Conservation (phyloP, 2,329 filamentous ascomycete genomes). For the Colletotrichum liaoningense region DNA sequence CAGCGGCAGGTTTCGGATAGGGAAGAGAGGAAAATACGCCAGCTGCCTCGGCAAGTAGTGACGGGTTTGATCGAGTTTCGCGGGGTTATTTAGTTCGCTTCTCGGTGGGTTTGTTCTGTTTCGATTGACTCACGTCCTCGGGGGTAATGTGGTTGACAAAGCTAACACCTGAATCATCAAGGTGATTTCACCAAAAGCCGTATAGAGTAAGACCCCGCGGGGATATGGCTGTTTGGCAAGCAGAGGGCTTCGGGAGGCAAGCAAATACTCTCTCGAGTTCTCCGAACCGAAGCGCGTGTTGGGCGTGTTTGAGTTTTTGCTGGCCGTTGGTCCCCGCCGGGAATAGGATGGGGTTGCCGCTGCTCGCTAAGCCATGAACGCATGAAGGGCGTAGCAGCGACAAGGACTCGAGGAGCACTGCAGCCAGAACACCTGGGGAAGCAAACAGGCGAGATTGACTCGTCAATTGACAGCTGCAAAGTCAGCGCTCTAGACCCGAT, state of each 20-base stretch:
- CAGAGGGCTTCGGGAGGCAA: neutral
- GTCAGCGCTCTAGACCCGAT: constrained; percentile 3
- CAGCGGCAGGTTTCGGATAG: neutral
- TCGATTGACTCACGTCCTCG: neutral
- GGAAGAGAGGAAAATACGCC: neutral
- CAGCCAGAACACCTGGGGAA: constrained; percentile 3
- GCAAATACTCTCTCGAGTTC: neutral
- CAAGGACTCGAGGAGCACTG: neutral
- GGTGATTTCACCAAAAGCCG: no score
- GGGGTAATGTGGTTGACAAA: neutral
- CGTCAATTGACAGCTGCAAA: neutral
- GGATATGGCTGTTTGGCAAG: neutral
- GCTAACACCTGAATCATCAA: neutral
- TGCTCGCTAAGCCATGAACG: neutral
- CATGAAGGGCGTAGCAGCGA: neutral
- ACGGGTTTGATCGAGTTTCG: neutral
- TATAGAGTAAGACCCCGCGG: neutral
- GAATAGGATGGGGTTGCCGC: neutral
- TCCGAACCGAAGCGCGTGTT: neutral
- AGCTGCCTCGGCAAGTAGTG: neutral
- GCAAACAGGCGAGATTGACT: neutral
- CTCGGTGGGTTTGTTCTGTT: neutral
- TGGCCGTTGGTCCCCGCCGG: neutral
- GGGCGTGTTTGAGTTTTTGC: neutral
- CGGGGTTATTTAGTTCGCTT: neutral